Evolutionary conservation across 2,329 filamentous ascomycete species (phyloP).

Genomic region (Kalaharituber pfeilii): DNA sequence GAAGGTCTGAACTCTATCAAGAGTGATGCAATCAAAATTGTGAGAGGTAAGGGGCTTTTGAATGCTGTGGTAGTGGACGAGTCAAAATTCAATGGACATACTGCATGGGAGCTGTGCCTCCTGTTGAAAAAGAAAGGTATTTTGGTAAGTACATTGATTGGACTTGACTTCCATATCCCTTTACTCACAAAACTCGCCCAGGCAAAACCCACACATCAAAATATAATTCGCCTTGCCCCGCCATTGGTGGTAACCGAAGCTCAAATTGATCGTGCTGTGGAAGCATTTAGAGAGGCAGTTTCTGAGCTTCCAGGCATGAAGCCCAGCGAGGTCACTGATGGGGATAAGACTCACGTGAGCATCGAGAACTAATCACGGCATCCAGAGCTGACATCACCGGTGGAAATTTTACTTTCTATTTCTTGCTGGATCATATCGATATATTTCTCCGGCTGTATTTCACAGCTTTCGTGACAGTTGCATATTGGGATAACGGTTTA

Average conservation of each 20-base stretch:
- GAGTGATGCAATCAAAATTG: conserved; percentile 59
- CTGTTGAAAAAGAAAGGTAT: conserved; percentile 89
- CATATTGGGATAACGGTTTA: conserved; percentile 21
- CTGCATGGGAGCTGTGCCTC: conserved; percentile 92
- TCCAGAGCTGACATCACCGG: no score
- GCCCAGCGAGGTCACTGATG: neutral
- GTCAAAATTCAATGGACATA: conserved; percentile 48
- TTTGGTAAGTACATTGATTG: conserved; percentile 43
- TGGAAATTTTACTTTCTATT: no score
- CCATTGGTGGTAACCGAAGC: conserved; percentile 85
- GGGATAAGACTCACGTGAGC: neutral
- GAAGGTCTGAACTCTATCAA: conserved; percentile 57
- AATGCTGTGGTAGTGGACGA: conserved; percentile 97
- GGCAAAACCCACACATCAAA: conserved; percentile 97
- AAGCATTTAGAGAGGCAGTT: conserved; percentile 66
- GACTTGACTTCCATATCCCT: neutral
- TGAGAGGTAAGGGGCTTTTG: conserved; percentile 82
- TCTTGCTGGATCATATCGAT: no score
- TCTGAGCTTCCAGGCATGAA: conserved; percentile 41
- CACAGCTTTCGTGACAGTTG: neutral
- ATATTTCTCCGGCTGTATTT: neutral
- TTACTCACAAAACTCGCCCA: conserved; percentile 28
- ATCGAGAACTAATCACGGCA: neutral
- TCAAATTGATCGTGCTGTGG: conserved; percentile 59
- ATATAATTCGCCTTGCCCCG: conserved; percentile 95